A percentile compares a stretch with the other conserved stretches of the same genome.
These are phyloP conservation scores for Stenogyne calaminthoides DNA, from an alignment of 305 asterid genomes.

Conservation along the genomic window DNA sequence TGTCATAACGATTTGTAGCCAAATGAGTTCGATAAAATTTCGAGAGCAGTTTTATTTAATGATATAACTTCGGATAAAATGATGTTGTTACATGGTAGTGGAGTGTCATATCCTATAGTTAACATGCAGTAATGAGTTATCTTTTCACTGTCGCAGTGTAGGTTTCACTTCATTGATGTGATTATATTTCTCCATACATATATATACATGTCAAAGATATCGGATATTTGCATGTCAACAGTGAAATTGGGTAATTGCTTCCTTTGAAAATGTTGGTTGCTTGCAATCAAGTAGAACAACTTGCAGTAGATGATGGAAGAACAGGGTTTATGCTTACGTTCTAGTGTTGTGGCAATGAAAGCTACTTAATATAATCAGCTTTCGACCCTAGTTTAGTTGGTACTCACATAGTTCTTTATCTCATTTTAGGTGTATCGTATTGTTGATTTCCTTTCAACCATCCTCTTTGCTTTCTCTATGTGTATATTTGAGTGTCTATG, in stretches of 20 bases:
- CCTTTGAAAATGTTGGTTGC: too few species aligned
- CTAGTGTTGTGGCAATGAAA: not conserved
- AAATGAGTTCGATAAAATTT: not conserved
- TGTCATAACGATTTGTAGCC: not conserved
- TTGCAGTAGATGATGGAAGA: constrained; percentile 1
- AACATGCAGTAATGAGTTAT: not conserved
- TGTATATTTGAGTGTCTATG: not conserved
- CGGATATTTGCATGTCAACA: not conserved
- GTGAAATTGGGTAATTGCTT: not conserved
- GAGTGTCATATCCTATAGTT: not conserved
- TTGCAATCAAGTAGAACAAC: too few species aligned
- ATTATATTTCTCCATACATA: not conserved
- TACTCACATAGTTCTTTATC: not conserved
- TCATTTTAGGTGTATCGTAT: not conserved
- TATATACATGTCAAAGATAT: not conserved
- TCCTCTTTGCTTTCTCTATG: not conserved
- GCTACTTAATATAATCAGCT: constrained; percentile 2
- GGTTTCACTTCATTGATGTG: not conserved
- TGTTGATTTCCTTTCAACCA: not conserved
- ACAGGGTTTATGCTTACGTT: not conserved
- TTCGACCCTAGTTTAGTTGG: not conserved
- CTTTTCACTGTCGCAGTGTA: not conserved
- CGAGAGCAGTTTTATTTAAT: not conserved
- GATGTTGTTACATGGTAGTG: too few species aligned
- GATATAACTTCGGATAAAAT: not conserved